Evolutionary conservation across 169 alveolate species (phyloP).

Genomic region (Plasmodium adleri): DNA sequence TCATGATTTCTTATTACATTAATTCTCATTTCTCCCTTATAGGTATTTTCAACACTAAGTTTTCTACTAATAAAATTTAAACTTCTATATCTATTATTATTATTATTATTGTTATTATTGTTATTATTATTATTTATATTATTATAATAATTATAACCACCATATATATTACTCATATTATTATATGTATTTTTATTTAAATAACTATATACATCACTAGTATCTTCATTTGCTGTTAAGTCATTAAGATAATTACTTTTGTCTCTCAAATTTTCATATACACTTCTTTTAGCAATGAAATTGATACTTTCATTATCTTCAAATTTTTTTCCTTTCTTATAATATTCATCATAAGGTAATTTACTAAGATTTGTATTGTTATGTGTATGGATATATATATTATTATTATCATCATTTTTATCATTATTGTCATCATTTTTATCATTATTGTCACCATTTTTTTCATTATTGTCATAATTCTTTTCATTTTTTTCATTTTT

Average conservation of each 20-base stretch:
- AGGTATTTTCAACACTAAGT: slow-evolving; percentile 7
- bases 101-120: slow-evolving; percentile 5
- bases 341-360: too few relatives aligned
- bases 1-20: slow-evolving; percentile 54
- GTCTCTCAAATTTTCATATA: slow-evolving; percentile 10
- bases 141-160: slow-evolving; percentile 2
- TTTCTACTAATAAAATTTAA: slow-evolving; percentile 12
- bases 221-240: slow-evolving; percentile 17
- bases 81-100: slow-evolving; percentile 5
- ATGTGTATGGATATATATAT: not conserved
- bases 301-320: not conserved
- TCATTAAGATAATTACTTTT: slow-evolving; percentile 18
- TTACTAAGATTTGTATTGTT: too few relatives aligned
- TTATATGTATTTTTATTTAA: slow-evolving; percentile 6
- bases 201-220: slow-evolving; percentile 39
- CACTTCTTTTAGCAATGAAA: not conserved
- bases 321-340: not conserved
- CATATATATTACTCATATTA: not conserved
- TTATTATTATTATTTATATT: slow-evolving; percentile 18
- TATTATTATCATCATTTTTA: not conserved
- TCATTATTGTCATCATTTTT: not conserved
- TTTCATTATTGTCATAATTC: too few relatives aligned
- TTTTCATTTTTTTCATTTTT: too few relatives aligned
- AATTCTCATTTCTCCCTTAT: slow-evolving; percentile 41
- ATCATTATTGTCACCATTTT: not conserved